These are phyloP conservation scores for Rhododendron simsii DNA, from an alignment of 148 eudicot species.

Conservation along the genomic window DNA sequence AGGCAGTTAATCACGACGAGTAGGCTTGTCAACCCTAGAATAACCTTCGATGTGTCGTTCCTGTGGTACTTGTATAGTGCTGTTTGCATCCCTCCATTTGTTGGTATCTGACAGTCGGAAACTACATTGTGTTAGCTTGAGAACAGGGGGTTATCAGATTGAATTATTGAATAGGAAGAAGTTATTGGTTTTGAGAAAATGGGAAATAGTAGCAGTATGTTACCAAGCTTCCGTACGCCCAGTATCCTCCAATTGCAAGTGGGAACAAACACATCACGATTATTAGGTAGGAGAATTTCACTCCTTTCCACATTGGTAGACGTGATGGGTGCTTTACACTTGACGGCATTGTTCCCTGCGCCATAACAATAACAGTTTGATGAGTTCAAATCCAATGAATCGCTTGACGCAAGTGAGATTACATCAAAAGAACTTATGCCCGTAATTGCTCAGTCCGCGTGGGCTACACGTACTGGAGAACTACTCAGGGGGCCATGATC, in stretches of 20 bases:
- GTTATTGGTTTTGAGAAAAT: background rate
- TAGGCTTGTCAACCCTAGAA: slow-evolving; percentile 41
- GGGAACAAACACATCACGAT: slow-evolving; percentile 75
- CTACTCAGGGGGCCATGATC: background rate
- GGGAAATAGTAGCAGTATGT: background rate
- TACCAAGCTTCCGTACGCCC: slow-evolving; percentile 83
- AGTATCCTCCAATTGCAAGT: slow-evolving; percentile 63
- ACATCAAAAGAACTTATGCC: background rate
- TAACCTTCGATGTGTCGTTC: slow-evolving; percentile 34
- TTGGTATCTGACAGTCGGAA: slow-evolving; percentile 41
- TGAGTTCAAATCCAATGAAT: background rate
- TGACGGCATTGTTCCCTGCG: slow-evolving; percentile 83
- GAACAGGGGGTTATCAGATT: background rate
- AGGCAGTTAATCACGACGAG: slow-evolving; percentile 57
- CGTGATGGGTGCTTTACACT: slow-evolving; percentile 55
- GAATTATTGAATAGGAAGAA: background rate
- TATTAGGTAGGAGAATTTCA: slow-evolving; percentile 53
- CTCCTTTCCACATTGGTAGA: slow-evolving; percentile 81
- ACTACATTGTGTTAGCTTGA: background rate
- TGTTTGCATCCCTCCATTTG: slow-evolving; percentile 48
- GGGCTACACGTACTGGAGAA: background rate
- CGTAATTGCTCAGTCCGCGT: background rate
- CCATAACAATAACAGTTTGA: background rate
- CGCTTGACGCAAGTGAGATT: background rate
- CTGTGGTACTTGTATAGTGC: slow-evolving; percentile 64